Base-by-base conservation (phyloP, 176 grass and related monocot genomes). In the Calamus simplicifolius region DNA sequence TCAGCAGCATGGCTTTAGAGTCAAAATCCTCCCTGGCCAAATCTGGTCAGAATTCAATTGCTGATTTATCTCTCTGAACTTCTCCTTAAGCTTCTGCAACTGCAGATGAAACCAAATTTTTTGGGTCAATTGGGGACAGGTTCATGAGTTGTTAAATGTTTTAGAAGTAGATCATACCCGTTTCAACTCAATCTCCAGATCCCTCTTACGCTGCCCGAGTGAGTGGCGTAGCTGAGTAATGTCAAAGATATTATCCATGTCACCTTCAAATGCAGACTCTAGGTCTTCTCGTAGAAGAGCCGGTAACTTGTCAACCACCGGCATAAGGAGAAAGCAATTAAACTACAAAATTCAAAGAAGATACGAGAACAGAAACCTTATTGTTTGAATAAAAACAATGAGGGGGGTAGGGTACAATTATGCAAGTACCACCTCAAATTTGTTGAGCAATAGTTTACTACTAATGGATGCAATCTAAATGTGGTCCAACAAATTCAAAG, bases 301-400 rank as follows among this genome's bases (percentile, higher is more conserved):
- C 17, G 87, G 84, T 60, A 97, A 74, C 69, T 97, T 90, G 85
- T 91, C 92, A 4, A 97, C 84, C 6, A 97, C 85, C 5, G 84
- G 87, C 92, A 91, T 85, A 6, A 97, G 84, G 48, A 97, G 84
- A 77, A 97, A 97, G 49, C 92, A 97, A 82, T 97, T 91, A 82
- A 91, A 91, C 87, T 97, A 81, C 71, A 87, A 28, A 68, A 64
- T 60, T 15, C 50, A 57, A 49, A 13, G 17, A 67, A 57, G 57
- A 49, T 50, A 56, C 63, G n/a, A 59, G 35, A 57, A 56, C 6
- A 13, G 17, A 43, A 43, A 43, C 35, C 35, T 43, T 43, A 7
- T 43, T 43, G 35, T 43, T 43, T 10, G 2, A 43, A 43, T 12
- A 43, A 43, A 43, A 7, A 43, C 35, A 13, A 10, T 12, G 35